These are phyloP conservation scores for Neurospora crassa DNA, from an alignment of 2,329 filamentous ascomycete species.

Conservation along the genomic window DNA sequence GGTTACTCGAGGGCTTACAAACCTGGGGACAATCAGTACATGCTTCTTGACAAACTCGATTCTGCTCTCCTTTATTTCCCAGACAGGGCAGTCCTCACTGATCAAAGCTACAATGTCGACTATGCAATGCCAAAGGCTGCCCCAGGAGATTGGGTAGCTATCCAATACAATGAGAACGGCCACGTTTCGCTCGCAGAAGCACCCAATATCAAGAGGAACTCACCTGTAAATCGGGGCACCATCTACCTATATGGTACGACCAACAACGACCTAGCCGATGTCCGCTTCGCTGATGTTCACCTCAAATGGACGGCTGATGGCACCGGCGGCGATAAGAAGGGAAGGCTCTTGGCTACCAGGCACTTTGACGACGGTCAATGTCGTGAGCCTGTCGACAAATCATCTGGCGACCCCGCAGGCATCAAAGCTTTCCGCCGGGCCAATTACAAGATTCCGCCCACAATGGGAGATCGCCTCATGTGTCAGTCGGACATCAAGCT, in stretches of 20 bases:
- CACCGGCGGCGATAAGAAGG: constrained; percentile 69
- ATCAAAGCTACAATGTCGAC: constrained; percentile 39
- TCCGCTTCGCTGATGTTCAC: constrained; percentile 55
- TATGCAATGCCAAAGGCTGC: constrained; percentile 42
- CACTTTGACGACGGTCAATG: constrained; percentile 88
- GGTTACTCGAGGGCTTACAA: constrained; percentile 71
- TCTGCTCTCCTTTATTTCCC: background rate
- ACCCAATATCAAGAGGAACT: constrained; percentile 31
- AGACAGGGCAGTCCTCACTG: background rate
- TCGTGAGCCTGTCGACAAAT: constrained; percentile 49
- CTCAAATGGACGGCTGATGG: constrained; percentile 70
- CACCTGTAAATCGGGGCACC: constrained; percentile 56
- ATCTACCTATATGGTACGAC: constrained; percentile 66
- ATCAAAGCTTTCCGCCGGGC: constrained; percentile 52
- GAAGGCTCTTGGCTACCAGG: constrained; percentile 64
- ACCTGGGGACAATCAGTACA: constrained; percentile 38
- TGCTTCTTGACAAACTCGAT: background rate
- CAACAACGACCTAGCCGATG: constrained; percentile 37
- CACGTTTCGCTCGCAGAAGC: constrained; percentile 54
- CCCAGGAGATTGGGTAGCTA: constrained; percentile 53
- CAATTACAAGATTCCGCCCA: constrained; percentile 40
- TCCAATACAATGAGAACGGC: constrained; percentile 66
- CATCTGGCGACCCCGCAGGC: constrained; percentile 35
- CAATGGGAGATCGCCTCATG: constrained; percentile 42
- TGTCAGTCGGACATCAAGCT: constrained; percentile 78